phyloP scores from a whole-genome alignment of 306 rosid genomes.

The Dryas drummondii region DNA sequence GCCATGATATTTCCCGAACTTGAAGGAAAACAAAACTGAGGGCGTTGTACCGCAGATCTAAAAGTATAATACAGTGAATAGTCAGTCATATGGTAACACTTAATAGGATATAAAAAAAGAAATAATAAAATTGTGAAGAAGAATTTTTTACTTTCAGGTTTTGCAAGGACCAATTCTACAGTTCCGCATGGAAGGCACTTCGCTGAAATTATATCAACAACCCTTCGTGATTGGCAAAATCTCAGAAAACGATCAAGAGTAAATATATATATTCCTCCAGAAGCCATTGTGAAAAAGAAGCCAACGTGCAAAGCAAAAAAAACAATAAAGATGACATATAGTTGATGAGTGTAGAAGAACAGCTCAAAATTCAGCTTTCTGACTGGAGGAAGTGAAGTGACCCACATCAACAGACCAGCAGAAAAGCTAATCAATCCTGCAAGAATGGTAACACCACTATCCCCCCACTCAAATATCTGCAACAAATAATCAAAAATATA shows the following conservation, averaged over 20 bases:
- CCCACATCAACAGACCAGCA: slow-evolving; percentile 92
- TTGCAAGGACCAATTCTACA: slow-evolving; percentile 76
- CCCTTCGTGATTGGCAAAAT: slow-evolving; percentile 78
- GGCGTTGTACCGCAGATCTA: slow-evolving; percentile 83
- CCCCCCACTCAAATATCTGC: slow-evolving; percentile 75
- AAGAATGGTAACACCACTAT: slow-evolving; percentile 64
- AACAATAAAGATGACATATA: slow-evolving; percentile 67
- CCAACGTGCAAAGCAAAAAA: slow-evolving; percentile 87
- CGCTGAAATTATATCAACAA: slow-evolving; percentile 68
- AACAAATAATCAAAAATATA: slow-evolving; percentile 17
- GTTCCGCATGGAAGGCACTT: slow-evolving; percentile 84
- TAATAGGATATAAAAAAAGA: not conserved
- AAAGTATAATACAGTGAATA: slow-evolving; percentile 21
- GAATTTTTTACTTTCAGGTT: slow-evolving; percentile 65
- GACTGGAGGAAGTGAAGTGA: slow-evolving; percentile 77
- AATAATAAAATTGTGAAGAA: slow-evolving; percentile 9
- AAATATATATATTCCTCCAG: slow-evolving; percentile 79
- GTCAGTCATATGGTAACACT: slow-evolving; percentile 20
- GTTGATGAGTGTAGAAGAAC: slow-evolving; percentile 93
- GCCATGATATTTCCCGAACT: slow-evolving; percentile 79
- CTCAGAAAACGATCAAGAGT: slow-evolving; percentile 85
- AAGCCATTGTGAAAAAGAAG: slow-evolving; percentile 62
- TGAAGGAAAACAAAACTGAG: slow-evolving; percentile 89
- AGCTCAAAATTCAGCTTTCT: slow-evolving; percentile 75
- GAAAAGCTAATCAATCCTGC: slow-evolving; percentile 77